These are phyloP conservation scores for Alternaria consortialis DNA, from an alignment of 2,329 filamentous ascomycete genomes.

Conservation along the genomic window DNA sequence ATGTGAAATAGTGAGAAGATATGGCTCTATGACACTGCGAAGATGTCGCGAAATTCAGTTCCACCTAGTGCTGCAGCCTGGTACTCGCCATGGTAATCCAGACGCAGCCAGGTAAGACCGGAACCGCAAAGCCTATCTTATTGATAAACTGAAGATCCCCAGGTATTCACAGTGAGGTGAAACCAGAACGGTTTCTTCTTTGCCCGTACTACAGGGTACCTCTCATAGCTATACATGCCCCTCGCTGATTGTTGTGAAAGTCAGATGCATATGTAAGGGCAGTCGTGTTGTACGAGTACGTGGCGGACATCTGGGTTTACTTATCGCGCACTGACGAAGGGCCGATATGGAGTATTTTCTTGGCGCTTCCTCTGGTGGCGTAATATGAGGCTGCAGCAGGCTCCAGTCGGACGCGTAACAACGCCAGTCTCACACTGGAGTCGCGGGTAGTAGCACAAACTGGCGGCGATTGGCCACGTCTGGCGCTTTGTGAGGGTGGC, in stretches of 20 bases:
- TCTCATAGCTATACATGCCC: not conserved
- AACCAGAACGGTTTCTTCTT: not conserved
- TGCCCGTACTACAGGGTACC: not conserved
- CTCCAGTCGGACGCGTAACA: conserved; percentile 35
- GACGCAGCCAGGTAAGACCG: not conserved
- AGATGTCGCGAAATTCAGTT: not conserved
- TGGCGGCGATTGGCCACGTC: conserved; percentile 17
- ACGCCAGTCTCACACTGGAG: conserved; percentile 26
- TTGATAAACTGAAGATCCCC: not conserved
- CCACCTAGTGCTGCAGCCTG: not conserved
- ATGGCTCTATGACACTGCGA: too few relatives aligned
- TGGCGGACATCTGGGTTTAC: conserved; percentile 6
- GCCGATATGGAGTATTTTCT: conserved; percentile 12
- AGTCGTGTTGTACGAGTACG: not conserved
- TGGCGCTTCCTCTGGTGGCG: conserved; percentile 25
- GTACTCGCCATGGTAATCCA: not conserved
- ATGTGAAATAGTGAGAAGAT: too few relatives aligned
- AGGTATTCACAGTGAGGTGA: not conserved
- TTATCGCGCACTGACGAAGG: conserved; percentile 10
- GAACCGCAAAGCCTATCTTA: not conserved
- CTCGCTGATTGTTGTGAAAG: not conserved
- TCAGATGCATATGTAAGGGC: not conserved
- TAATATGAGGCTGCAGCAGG: conserved; percentile 33
- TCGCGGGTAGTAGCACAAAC: conserved; percentile 18
- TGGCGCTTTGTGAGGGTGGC: conserved; percentile 6